Evolutionary conservation across 1,284 basidiomycete genomes (phyloP).

Genomic region (Sanghuangporus baumii): DNA sequence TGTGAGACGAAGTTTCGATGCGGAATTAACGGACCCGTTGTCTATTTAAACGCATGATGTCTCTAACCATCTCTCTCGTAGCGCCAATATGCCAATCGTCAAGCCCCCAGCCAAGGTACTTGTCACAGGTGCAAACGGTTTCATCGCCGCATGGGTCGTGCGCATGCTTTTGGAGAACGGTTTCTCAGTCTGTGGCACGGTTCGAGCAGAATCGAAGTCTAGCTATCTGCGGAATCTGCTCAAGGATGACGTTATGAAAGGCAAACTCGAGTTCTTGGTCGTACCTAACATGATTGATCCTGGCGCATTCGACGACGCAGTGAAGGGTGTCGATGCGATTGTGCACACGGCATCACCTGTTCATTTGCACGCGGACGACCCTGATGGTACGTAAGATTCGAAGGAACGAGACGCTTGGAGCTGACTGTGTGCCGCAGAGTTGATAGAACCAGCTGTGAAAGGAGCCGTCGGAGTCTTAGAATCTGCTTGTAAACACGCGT

Average conservation of each 20-base stretch:
- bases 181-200: slow-evolving; percentile 51
- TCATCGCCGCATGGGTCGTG: slow-evolving; percentile 37
- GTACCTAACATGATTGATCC: slow-evolving; percentile 14
- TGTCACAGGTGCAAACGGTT: slow-evolving; percentile 39
- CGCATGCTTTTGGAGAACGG: slow-evolving; percentile 34
- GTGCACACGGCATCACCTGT: slow-evolving; percentile 52
- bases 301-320: slow-evolving; percentile 67
- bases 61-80: background rate
- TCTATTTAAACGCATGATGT: background rate
- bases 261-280: slow-evolving; percentile 16
- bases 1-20: background rate
- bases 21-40: background rate
- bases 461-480: slow-evolving; percentile 57
- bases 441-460: slow-evolving; percentile 51
- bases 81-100: slow-evolving; percentile 35
- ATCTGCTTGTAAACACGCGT: slow-evolving; percentile 48
- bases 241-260: slow-evolving; percentile 19
- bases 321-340: slow-evolving; percentile 60
- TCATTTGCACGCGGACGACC: slow-evolving; percentile 31
- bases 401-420: background rate
- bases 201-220: slow-evolving; percentile 46
- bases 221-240: slow-evolving; percentile 37
- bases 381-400: slow-evolving; percentile 29
- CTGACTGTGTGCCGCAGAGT: background rate
- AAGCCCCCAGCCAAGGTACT: slow-evolving; percentile 34